A percentile compares a stretch with the other conserved stretches of the same genome.
Evolutionary conservation across 768 basidiomycete species (phyloP).

Genomic region (Agaricus bisporus): DNA sequence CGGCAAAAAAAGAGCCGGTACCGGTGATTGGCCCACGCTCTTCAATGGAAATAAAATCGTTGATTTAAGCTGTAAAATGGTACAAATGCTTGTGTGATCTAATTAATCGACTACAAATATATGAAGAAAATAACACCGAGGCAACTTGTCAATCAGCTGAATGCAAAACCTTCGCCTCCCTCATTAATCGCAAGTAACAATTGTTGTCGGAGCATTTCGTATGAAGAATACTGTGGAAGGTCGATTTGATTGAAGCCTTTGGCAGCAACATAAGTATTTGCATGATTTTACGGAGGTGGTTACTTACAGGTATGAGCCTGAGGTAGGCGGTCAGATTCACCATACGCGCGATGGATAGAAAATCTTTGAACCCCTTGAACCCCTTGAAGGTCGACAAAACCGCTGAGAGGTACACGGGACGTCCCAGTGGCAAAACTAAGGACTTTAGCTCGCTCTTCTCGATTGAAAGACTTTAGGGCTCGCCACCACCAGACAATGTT

Average conservation of each 20-base stretch:
- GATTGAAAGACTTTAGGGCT: conserved; percentile 93
- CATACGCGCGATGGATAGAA: conserved; percentile 93
- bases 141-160: conserved; percentile 42
- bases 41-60: not conserved
- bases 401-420: conserved; percentile 88
- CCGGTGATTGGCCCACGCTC: not conserved
- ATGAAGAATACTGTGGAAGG: conserved; percentile 90
- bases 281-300: not conserved
- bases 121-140: conserved; percentile 5
- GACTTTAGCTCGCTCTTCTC: conserved; percentile 94
- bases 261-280: not conserved
- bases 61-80: not conserved
- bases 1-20: not conserved
- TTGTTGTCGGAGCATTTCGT: conserved; percentile 93
- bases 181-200: conserved; percentile 91
- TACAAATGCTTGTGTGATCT: conserved; percentile 11
- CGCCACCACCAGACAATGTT: conserved; percentile 99
- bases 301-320: conserved; percentile 85
- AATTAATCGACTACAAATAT: conserved; percentile 10
- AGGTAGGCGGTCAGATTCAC: conserved; percentile 76
- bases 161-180: conserved; percentile 94
- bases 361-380: conserved; percentile 93
- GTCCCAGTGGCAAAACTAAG: conserved; percentile 95
- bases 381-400: conserved; percentile 93
- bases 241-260: conserved; percentile 93